Base-by-base conservation (phyloP, 345 rosid genomes). In the Eucalyptus curtisii region DNA sequence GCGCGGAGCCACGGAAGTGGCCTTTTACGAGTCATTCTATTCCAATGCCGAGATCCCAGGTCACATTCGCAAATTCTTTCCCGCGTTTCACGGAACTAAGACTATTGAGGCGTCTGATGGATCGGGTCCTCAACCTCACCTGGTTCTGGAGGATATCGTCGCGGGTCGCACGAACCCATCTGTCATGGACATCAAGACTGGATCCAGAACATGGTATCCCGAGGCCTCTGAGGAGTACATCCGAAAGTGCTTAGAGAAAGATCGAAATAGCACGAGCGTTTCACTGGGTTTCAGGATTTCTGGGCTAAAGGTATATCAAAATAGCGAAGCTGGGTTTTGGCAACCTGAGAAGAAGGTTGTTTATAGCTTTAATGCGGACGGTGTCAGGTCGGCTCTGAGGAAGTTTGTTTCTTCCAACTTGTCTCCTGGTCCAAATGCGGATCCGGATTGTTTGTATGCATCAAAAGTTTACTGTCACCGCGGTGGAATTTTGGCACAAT, bases 201-300 rank as follows among this genome's bases (percentile, higher is more conserved):
- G 99, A 90, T 92, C 99, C 49, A 93, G 99, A 90, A 98, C 99
- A 66, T 97, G 99, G 99, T 95, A 97, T 89, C 98, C 98, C 17
- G 92, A 93, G 88, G 97, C 97, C 40, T 91, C 96, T 27, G 95
- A 98, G 79, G 93, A 95, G 57, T 97, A 98, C 90, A 91, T 95
- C 86, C 91, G 92, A 44, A 93, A 88, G 87, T 97, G 99, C 90
- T 57, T 95, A 9, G 88, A 82, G 94, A 97, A 96, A 92, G 99
- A 97, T 90, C 90, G 86, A 24, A 88, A 85, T 84, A 90, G 91
- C 90, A 95, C 97, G 59, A 93, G 93, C 25, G 90, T 92, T 53
- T 89, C 89, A 2, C 90, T 97, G 47, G 99, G 99, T 25, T 97
- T 97, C 91, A 93, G 99, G 91, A 91, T 98, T 87, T 93, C 99